Conservation (phyloP, 169 alveolate genomes). For the Perkinsus marinus region DNA sequence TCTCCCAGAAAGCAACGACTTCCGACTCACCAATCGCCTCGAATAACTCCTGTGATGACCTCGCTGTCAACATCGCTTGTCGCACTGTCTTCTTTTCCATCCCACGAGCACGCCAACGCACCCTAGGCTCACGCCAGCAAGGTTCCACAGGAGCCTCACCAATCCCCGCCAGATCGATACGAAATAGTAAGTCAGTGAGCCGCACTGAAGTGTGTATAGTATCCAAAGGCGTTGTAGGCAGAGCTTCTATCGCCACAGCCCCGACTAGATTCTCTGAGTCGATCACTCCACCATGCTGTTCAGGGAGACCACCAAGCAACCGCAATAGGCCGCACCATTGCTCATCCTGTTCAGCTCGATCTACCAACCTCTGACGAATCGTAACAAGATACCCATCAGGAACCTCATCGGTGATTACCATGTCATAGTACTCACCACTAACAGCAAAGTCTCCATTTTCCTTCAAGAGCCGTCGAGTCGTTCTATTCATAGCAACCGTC, state of each 20-base stretch:
- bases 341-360: not conserved
- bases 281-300: not conserved
- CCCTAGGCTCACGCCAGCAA: not conserved
- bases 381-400: not conserved
- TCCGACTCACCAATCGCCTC: not conserved
- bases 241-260: not conserved
- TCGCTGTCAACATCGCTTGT: not conserved
- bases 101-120: not conserved
- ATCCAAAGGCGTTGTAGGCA: not conserved
- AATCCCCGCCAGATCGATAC: not conserved
- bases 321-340: not conserved
- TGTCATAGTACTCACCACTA: not conserved
- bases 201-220: not conserved
- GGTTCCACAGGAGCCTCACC: not conserved
- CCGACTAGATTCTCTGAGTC: not conserved
- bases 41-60: not conserved
- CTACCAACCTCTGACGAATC: not conserved
- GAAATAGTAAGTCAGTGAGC: not conserved
- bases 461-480: not conserved
- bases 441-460: not conserved
- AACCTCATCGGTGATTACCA: not conserved
- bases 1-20: not conserved
- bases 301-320: not conserved
- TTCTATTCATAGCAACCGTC: not conserved
- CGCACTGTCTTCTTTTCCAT: not conserved